Evolutionary conservation across 2,329 filamentous ascomycete genomes (phyloP).

Genomic region (Paraphoma chrysanthemicola): DNA sequence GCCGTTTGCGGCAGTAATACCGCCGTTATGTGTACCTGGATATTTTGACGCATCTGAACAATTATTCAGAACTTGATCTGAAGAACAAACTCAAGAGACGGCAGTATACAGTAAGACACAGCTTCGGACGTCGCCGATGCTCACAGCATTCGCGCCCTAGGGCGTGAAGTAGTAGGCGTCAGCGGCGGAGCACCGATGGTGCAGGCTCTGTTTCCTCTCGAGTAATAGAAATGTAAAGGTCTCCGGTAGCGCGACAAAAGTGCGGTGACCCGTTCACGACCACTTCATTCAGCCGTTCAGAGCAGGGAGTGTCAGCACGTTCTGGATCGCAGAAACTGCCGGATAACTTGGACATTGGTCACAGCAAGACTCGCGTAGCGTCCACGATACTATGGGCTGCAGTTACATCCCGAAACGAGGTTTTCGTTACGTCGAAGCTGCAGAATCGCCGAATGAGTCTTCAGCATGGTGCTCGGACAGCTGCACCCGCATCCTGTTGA

Average conservation of each 20-base stretch:
- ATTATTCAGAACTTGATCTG: neutral
- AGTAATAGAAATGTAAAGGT: slow-evolving; percentile 40
- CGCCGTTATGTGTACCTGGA: neutral
- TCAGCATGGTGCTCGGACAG: slow-evolving; percentile 7
- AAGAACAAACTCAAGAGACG: neutral
- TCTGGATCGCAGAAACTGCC: slow-evolving; percentile 10
- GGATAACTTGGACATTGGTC: slow-evolving; percentile 13
- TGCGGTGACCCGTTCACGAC: slow-evolving; percentile 6
- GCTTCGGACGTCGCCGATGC: slow-evolving; percentile 1
- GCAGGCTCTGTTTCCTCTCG: slow-evolving; percentile 37
- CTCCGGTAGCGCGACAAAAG: slow-evolving; percentile 20
- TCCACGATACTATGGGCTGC: slow-evolving; percentile 11
- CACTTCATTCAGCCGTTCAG: slow-evolving; percentile 7
- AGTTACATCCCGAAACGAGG: slow-evolving; percentile 5
- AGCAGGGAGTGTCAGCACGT: slow-evolving; percentile 4
- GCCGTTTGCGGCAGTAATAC: neutral
- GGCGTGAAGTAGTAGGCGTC: slow-evolving; percentile 5
- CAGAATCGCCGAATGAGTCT: neutral
- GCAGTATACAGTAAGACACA: neutral
- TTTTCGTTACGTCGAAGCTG: slow-evolving; percentile 25
- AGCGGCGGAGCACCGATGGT: slow-evolving; percentile 18
- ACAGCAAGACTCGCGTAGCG: slow-evolving; percentile 11
- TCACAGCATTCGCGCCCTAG: slow-evolving; percentile 1
- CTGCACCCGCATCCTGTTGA: neutral
- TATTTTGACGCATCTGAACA: neutral